Percentiles rank a stretch among this genome's conserved stretches.
phyloP scores from a whole-genome alignment of 78 protist species.

The Dictyostelium purpureum region DNA sequence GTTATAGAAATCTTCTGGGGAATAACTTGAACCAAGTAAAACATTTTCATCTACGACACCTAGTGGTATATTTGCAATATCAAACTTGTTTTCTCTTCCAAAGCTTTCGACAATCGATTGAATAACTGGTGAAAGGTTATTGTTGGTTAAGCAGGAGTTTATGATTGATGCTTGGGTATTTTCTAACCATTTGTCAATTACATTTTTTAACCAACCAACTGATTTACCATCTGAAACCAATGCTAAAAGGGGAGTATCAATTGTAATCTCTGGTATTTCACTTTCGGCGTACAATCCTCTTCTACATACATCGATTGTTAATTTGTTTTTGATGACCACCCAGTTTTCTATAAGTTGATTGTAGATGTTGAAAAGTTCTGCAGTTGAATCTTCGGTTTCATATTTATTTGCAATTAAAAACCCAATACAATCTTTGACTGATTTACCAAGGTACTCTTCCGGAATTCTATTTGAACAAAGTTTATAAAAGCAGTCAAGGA shows the following conservation, averaged over 20 bases:
- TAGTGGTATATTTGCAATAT: neutral
- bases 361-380: neutral
- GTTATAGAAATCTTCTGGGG: neutral
- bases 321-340: neutral
- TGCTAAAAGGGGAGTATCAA: neutral
- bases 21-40: neutral
- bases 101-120: neutral
- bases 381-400: neutral
- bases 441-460: neutral
- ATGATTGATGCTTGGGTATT: neutral
- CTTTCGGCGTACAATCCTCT: neutral
- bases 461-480: neutral
- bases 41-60: neutral
- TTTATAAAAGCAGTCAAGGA: neutral
- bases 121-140: neutral
- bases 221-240: neutral
- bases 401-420: neutral
- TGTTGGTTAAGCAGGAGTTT: neutral
- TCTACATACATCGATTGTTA: neutral
- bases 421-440: neutral
- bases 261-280: neutral
- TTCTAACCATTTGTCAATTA: slow-evolving; percentile 23
- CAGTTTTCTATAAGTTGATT: neutral
- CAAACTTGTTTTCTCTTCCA: neutral
- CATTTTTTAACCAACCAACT: neutral